phyloP scores from a whole-genome alignment of 83 land plant species.

The Diphasiastrum complanatum region DNA sequence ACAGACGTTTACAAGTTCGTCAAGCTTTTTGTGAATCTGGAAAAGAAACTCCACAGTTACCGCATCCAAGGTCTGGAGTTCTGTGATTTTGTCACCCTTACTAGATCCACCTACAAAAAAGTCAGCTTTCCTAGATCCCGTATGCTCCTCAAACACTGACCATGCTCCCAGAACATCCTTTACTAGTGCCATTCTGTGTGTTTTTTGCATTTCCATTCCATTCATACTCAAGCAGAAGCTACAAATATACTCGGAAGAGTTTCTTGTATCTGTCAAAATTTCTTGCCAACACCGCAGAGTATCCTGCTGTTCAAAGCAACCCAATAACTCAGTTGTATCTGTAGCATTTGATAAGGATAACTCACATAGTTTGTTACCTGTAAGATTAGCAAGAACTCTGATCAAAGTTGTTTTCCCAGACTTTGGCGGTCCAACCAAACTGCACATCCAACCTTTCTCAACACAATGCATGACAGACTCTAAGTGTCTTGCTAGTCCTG shows the following conservation, averaged over 20 bases:
- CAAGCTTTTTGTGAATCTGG: slow-evolving; percentile 15
- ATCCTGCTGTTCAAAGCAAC: slow-evolving; percentile 96
- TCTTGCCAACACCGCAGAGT: slow-evolving; percentile 48
- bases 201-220: slow-evolving; percentile 11
- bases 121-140: no score
- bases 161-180: slow-evolving; percentile 40
- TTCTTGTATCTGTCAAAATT: slow-evolving; percentile 37
- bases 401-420: slow-evolving; percentile 87
- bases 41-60: slow-evolving; percentile 24
- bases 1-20: slow-evolving; percentile 12
- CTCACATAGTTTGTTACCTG: slow-evolving; percentile 72
- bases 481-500: slow-evolving; percentile 46
- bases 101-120: slow-evolving; percentile 12
- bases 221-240: slow-evolving; percentile 30
- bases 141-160: slow-evolving; percentile 39
- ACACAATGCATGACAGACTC: slow-evolving; percentile 79
- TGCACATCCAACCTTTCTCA: slow-evolving; percentile 71
- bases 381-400: slow-evolving; percentile 65
- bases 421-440: slow-evolving; percentile 79
- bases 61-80: slow-evolving; percentile 9
- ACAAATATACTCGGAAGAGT: slow-evolving; percentile 45
- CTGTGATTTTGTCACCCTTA: no score
- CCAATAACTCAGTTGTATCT: slow-evolving; percentile 92
- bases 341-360: slow-evolving; percentile 72
- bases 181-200: slow-evolving; percentile 10